A percentile compares a stretch with the other conserved stretches of the same genome.
Conservation (phyloP, 1,139 yeast genomes). For the Suhomyces kunorum region DNA sequence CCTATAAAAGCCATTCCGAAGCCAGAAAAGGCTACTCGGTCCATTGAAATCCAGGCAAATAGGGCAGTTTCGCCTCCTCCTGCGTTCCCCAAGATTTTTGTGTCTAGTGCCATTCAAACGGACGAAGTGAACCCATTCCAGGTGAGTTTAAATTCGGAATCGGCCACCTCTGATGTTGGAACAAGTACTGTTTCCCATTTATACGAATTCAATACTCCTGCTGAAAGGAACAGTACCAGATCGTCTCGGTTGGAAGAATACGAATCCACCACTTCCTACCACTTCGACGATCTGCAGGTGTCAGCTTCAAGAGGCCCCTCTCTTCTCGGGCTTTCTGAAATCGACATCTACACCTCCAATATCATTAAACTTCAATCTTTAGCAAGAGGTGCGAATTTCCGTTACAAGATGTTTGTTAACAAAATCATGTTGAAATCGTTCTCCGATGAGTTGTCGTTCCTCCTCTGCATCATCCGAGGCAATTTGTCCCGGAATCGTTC, state of each 20-base stretch:
- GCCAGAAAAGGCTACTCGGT: constrained; percentile 4
- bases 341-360: constrained; percentile 20
- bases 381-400: constrained; percentile 63
- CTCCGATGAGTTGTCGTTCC: constrained; percentile 43
- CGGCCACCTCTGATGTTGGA: constrained; percentile 13
- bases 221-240: too few relatives aligned
- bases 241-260: constrained; percentile 5
- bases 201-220: too few relatives aligned
- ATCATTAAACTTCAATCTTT: constrained; percentile 57
- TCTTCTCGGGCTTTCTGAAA: neutral
- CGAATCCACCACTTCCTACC: constrained; percentile 6
- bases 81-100: constrained; percentile 12
- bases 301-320: neutral
- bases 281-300: constrained; percentile 7
- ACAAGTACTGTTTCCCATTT: constrained; percentile 12
- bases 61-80: constrained; percentile 5
- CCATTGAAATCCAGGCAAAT: constrained; percentile 6
- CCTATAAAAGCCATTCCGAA: constrained; percentile 9
- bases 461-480: constrained; percentile 46
- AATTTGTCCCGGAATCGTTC: constrained; percentile 35
- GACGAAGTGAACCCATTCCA: constrained; percentile 18
- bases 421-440: constrained; percentile 59
- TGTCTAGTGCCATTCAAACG: constrained; percentile 20
- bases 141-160: constrained; percentile 10
- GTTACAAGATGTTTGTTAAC: constrained; percentile 64